Evolutionary conservation across 306 rosid genomes (phyloP).

Genomic region (Ochetophila trinervis): DNA sequence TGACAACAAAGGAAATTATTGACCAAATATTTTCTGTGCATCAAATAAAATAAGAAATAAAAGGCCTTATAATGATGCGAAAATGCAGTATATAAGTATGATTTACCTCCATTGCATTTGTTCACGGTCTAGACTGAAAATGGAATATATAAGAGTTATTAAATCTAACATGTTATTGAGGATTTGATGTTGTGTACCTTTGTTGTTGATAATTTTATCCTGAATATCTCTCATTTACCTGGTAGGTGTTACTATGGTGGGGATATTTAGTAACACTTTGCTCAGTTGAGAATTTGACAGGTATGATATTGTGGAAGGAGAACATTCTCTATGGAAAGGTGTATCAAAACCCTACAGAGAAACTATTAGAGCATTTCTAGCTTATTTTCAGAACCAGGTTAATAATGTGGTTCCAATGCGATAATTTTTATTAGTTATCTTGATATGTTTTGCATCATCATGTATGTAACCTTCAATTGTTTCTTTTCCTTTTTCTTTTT

Average conservation of each 20-base stretch:
- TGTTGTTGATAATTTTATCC: not conserved
- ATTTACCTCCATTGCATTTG: not conserved
- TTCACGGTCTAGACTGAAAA: not conserved
- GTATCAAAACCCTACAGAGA: constrained; percentile 93
- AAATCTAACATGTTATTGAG: not conserved
- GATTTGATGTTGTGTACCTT: not conserved
- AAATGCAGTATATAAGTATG: too few relatives aligned
- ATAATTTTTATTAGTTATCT: not conserved
- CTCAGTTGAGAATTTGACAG: constrained; percentile 40
- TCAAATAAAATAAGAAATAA: too few relatives aligned
- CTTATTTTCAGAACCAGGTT: constrained; percentile 90
- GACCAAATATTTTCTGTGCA: too few relatives aligned
- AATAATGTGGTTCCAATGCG: constrained; percentile 15
- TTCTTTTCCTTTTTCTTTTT: not conserved
- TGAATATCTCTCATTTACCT: constrained; percentile 14
- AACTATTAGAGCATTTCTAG: constrained; percentile 91
- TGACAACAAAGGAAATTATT: too few relatives aligned
- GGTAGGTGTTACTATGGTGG: constrained; percentile 25
- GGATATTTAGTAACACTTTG: constrained; percentile 24
- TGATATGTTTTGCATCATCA: not conserved
- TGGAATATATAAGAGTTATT: not conserved
- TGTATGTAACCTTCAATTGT: not conserved
- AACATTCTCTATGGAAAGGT: constrained; percentile 69
- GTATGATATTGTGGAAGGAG: constrained; percentile 91
- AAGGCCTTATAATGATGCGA: too few relatives aligned